Percentiles rank a stretch among this genome's conserved stretches.
Conservation (phyloP, 2,329 filamentous ascomycete genomes). For the Ophiostoma australiae region DNA sequence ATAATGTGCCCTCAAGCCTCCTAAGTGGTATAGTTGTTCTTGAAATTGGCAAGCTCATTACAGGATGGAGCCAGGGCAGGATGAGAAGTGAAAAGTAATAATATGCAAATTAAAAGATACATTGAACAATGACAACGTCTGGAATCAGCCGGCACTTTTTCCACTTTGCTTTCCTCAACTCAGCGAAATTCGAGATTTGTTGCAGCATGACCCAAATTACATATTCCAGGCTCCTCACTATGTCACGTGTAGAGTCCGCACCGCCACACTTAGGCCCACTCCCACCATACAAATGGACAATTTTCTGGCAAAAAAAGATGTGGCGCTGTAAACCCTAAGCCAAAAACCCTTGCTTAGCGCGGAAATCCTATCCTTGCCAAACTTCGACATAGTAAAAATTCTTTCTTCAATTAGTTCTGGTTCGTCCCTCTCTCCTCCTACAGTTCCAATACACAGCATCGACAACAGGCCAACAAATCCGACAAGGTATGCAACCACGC, state of each 20-base stretch:
- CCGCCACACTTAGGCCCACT: conserved; percentile 11
- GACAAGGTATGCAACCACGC: conserved; percentile 23
- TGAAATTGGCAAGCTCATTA: no score
- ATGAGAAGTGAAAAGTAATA: not conserved
- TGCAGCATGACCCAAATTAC: not conserved
- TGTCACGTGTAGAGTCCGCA: conserved; percentile 4
- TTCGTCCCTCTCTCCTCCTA: conserved; percentile 16
- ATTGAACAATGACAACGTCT: not conserved
- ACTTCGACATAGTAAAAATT: conserved; percentile 23
- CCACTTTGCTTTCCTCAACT: not conserved
- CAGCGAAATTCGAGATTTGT: not conserved
- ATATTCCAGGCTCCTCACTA: not conserved
- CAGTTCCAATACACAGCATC: conserved; percentile 18
- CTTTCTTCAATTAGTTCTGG: conserved; percentile 18
- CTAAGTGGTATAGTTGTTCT: no score
- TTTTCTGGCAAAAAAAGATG: conserved; percentile 19
- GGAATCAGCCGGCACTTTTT: not conserved
- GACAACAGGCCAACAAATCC: conserved; percentile 23
- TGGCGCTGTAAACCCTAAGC: conserved; percentile 23
- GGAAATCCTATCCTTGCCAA: conserved; percentile 16
- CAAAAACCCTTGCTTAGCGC: conserved; percentile 22
- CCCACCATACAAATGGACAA: not conserved
- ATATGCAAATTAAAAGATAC: not conserved
- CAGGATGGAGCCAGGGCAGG: not conserved
- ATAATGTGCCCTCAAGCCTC: not conserved